Conservation (phyloP, 2,329 filamentous ascomycete species). For the Aspergillus fijiensis region DNA sequence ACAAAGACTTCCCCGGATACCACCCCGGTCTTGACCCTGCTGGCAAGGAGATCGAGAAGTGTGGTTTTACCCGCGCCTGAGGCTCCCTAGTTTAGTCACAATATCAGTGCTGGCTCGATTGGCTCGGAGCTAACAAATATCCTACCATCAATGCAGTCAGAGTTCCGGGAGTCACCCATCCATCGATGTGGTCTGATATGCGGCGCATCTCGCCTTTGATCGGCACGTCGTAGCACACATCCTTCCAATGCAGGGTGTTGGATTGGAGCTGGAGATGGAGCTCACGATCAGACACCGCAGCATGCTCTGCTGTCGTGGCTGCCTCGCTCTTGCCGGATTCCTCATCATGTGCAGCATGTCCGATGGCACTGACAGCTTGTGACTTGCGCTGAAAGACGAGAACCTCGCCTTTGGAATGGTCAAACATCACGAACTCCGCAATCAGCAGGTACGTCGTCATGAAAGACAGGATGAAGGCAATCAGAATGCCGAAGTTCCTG, state of each 20-base stretch:
- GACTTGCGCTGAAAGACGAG: slow-evolving; percentile 15
- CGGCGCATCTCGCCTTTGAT: slow-evolving; percentile 71
- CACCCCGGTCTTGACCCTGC: slow-evolving; percentile 80
- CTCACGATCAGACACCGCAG: background rate
- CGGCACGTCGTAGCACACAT: slow-evolving; percentile 74
- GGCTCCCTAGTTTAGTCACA: background rate
- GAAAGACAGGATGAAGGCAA: slow-evolving; percentile 62
- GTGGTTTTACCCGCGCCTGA: slow-evolving; percentile 85
- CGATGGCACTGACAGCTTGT: background rate
- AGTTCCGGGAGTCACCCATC: slow-evolving; percentile 53
- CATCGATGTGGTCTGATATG: slow-evolving; percentile 53
- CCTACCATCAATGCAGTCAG: slow-evolving; percentile 54
- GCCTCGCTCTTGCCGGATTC: background rate
- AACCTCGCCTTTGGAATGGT: slow-evolving; percentile 13
- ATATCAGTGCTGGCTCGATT: background rate
- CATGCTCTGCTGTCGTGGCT: background rate
- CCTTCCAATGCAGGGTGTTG: slow-evolving; percentile 79
- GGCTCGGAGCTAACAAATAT: background rate
- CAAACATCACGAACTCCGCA: slow-evolving; percentile 46
- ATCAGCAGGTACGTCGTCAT: slow-evolving; percentile 55
- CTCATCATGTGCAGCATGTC: background rate
- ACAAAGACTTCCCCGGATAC: slow-evolving; percentile 83
- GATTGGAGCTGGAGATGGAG: slow-evolving; percentile 51
- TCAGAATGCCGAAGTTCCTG: slow-evolving; percentile 64
- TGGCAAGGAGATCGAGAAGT: slow-evolving; percentile 79